Evolutionary conservation across 441 rosid genomes (phyloP).

Genomic region (Corymbia calophylla): DNA sequence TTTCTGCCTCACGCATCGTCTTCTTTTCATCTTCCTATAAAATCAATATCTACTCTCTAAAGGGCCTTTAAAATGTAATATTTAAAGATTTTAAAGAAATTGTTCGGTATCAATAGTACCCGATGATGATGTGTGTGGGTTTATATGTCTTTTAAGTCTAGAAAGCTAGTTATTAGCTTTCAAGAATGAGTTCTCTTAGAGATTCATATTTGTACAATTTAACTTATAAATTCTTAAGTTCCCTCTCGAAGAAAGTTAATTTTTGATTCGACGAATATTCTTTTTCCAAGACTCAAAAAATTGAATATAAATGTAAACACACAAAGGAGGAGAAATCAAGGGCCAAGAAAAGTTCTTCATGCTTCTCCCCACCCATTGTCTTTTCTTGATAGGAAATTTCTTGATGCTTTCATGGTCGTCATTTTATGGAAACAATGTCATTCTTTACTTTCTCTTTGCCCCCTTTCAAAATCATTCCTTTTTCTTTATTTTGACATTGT

Average conservation of each 20-base stretch:
- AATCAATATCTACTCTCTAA: no score
- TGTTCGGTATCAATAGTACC: no score
- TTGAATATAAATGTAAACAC: not conserved
- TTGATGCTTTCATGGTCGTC: not conserved
- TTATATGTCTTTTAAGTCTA: not conserved
- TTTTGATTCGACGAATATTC: not conserved
- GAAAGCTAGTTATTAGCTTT: not conserved
- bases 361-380: no score
- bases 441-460: not conserved
- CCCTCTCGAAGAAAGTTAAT: not conserved
- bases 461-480: not conserved
- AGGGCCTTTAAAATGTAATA: no score
- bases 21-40: no score
- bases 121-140: no score
- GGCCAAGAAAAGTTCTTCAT: not conserved
- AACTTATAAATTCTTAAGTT: not conserved
- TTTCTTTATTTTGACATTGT: not conserved
- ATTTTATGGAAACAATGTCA: not conserved
- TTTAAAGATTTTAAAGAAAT: no score
- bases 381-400: not conserved
- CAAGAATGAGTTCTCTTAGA: not conserved
- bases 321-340: not conserved
- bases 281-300: not conserved
- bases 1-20: no score
- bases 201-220: not conserved